Evolutionary conservation across 2,329 filamentous ascomycete genomes (phyloP).

Genomic region (Epichloe coenophiala): DNA sequence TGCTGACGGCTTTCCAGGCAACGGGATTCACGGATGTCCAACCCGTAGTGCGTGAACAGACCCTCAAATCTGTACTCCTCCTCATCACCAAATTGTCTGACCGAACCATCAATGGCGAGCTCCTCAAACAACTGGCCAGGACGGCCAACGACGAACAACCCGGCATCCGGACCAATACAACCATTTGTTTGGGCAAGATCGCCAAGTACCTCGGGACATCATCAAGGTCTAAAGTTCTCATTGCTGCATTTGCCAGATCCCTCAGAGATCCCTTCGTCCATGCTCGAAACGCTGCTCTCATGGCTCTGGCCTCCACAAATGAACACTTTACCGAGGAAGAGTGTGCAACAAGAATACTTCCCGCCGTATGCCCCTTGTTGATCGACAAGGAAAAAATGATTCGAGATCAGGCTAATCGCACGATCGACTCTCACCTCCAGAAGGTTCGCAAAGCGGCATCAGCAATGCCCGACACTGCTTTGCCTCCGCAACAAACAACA

Average conservation of each 20-base stretch:
- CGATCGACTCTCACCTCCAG: constrained; percentile 72
- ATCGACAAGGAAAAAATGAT: constrained; percentile 94
- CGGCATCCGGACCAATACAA: constrained; percentile 94
- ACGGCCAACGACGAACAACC: constrained; percentile 96
- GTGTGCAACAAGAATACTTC: constrained; percentile 70
- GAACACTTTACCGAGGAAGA: constrained; percentile 87
- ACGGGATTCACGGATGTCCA: constrained; percentile 88
- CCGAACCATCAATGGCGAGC: constrained; percentile 81
- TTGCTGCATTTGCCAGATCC: constrained; percentile 81
- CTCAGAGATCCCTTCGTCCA: constrained; percentile 91
- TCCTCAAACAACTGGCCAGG: constrained; percentile 81
- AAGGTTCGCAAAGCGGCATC: constrained; percentile 67
- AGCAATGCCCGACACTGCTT: constrained; percentile 64
- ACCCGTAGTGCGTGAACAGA: constrained; percentile 87
- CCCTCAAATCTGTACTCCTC: constrained; percentile 81
- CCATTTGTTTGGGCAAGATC: constrained; percentile 93
- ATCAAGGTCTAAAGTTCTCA: constrained; percentile 76
- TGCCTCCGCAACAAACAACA: constrained; percentile 50
- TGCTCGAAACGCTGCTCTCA: constrained; percentile 74
- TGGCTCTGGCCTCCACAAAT: constrained; percentile 72
- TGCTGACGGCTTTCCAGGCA: constrained; percentile 36
- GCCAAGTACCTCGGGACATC: constrained; percentile 71
- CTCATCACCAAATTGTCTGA: constrained; percentile 85
- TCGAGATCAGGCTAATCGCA: constrained; percentile 82
- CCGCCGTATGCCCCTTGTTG: constrained; percentile 68